Conservation (phyloP, 768 basidiomycete genomes). For the Rubroboletus pulcherrimus region DNA sequence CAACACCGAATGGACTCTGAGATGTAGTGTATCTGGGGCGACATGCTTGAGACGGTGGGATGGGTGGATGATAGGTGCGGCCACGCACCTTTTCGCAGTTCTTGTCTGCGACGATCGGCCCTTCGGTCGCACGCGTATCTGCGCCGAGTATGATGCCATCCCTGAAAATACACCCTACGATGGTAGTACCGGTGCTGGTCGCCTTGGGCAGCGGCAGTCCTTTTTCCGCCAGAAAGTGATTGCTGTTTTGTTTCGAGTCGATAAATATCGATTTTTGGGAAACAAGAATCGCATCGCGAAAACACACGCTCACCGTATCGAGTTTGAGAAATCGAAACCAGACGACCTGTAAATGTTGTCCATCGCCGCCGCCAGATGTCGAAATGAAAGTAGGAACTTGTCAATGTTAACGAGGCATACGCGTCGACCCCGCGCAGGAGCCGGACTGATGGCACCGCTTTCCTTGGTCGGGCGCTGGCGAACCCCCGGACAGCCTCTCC, state of each 20-base stretch:
- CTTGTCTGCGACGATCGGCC: conserved; percentile 95
- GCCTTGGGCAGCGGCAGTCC: conserved; percentile 77
- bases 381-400: not conserved
- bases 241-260: conserved; percentile 39
- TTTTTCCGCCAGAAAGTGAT: conserved; percentile 65
- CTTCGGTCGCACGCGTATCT: conserved; percentile 94
- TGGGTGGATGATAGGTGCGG: not conserved
- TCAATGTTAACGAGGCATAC: conserved; percentile 16
- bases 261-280: not conserved
- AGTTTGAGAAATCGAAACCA: conserved; percentile 80
- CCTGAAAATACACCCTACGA: conserved; percentile 92
- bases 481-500: conserved; percentile 13
- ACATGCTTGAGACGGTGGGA: not conserved
- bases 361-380: conserved; percentile 33
- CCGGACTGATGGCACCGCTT: conserved; percentile 21
- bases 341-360: conserved; percentile 44
- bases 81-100: conserved; percentile 94
- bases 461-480: not conserved
- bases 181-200: conserved; percentile 94
- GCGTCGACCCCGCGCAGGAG: conserved; percentile 20
- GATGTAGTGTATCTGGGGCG: conserved; percentile 87
- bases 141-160: conserved; percentile 94
- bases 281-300: not conserved
- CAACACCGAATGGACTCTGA: conserved; percentile 95
- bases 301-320: conserved; percentile 48